These are phyloP conservation scores for Cystobasidium ongulense DNA, from an alignment of 768 basidiomycete genomes.

Conservation along the genomic window DNA sequence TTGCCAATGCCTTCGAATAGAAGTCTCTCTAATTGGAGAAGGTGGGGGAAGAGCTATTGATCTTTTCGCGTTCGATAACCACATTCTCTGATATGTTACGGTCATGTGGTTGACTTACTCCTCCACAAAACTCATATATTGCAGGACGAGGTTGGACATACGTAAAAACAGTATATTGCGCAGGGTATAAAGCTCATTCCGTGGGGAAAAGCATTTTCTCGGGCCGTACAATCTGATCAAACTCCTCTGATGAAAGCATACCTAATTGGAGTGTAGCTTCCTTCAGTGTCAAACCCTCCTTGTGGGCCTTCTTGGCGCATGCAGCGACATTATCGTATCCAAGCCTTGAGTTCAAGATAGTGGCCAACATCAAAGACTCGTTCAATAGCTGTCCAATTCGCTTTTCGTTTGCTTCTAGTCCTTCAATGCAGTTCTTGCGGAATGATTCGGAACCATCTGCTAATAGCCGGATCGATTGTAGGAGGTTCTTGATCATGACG, in stretches of 20 bases:
- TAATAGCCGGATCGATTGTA: slow-evolving; percentile 87
- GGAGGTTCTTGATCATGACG: slow-evolving; percentile 93
- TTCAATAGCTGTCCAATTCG: slow-evolving; percentile 79
- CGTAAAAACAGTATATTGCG: too few species aligned
- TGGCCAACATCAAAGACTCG: slow-evolving; percentile 95
- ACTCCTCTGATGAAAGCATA: slow-evolving; percentile 78
- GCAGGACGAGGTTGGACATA: background rate
- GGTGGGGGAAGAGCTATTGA: too few species aligned
- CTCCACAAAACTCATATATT: too few species aligned
- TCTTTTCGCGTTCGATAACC: too few species aligned
- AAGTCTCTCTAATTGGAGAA: too few species aligned
- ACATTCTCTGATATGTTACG: too few species aligned
- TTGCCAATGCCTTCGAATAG: too few species aligned
- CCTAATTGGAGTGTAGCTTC: slow-evolving; percentile 84
- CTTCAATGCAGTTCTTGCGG: slow-evolving; percentile 92
- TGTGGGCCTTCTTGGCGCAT: slow-evolving; percentile 99
- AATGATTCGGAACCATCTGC: slow-evolving; percentile 93
- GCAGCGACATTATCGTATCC: slow-evolving; percentile 99
- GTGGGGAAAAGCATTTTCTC: slow-evolving; percentile 80
- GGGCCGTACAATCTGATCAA: slow-evolving; percentile 71
- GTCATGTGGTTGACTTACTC: too few species aligned
- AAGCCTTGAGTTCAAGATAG: slow-evolving; percentile 87
- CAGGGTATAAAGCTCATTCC: slow-evolving; percentile 46
- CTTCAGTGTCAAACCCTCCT: slow-evolving; percentile 91
- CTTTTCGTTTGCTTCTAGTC: slow-evolving; percentile 92